Evolutionary conservation across 495 filamentous ascomycete genomes (phyloP).

Genomic region (Baudoinia panamericana): DNA sequence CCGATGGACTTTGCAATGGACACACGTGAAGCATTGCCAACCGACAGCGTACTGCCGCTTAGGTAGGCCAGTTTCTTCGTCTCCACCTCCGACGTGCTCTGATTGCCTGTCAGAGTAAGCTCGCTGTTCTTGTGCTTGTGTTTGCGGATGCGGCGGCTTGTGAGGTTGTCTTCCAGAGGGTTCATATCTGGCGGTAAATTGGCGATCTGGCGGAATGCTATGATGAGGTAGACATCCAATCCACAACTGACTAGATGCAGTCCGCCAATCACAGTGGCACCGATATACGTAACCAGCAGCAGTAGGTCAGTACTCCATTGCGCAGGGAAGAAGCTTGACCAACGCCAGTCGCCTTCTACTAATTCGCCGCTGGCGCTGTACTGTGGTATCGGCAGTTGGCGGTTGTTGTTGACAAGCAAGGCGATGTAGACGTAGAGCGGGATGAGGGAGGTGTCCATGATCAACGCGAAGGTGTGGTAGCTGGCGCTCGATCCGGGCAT

Average conservation of each 20-base stretch:
- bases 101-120: conserved; percentile 46
- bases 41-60: conserved; percentile 35
- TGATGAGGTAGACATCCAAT: conserved; percentile 55
- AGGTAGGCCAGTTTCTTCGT: conserved; percentile 32
- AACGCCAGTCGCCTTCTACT: conserved; percentile 35
- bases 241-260: conserved; percentile 57
- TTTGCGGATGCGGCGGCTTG: conserved; percentile 43
- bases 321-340: conserved; percentile 48
- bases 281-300: conserved; percentile 48
- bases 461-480: conserved; percentile 67
- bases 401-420: conserved; percentile 40
- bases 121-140: conserved; percentile 57
- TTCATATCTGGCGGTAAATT: conserved; percentile 83
- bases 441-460: conserved; percentile 57
- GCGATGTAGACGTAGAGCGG: conserved; percentile 67
- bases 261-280: conserved; percentile 44
- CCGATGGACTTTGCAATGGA: conserved; percentile 45
- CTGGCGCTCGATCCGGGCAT: conserved; percentile 66
- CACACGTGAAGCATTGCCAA: conserved; percentile 27
- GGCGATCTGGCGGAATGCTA: conserved; percentile 69
- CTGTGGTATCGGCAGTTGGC: conserved; percentile 8
- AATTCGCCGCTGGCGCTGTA: conserved; percentile 2
- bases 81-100: conserved; percentile 15
- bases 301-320: conserved; percentile 39
- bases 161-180: conserved; percentile 74